Evolutionary conservation across 2,329 filamentous ascomycete genomes (phyloP), one percentile per base, ranked within the genome.

Genomic region (Alternaria infectoria): DNA sequence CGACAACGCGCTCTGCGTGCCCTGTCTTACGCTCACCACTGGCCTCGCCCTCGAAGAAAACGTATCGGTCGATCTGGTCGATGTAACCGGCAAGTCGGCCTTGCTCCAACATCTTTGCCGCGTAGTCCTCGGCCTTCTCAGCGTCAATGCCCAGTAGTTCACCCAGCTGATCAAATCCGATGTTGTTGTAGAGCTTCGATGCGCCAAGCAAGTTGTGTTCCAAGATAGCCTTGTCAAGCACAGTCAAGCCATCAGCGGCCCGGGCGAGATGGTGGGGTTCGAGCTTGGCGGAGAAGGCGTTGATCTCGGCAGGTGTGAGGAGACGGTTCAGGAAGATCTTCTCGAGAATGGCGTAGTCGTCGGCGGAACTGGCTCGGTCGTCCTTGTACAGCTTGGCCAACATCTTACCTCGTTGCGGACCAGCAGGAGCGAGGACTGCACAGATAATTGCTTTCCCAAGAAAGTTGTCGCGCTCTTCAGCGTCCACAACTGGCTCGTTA

Each of bases 321-420:
- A 99, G 85, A 6, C 94, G 89, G 80, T 98, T 93, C 52, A 98
- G 86, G 80, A 97, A 97, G 88, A 99, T 98, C 84, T 98, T 98
- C 83, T 98, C 96, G 13, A 99, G 84, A 57, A 99, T 97, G 52
- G 89, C 85, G 76, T 91, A 95, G 81, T 98, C 93, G 30, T 90
- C 88, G 3, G 96, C 87, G 54, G 89, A 87, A 4, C 85, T 84
- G 0, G 92, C 87, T 28, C 96, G 88, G 69, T 98, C 96, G 80
- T 99, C 96, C 80, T 97, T 97, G 86, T 97, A 97, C 13, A 99
- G 84, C 57, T 91, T 90, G 5, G 89, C 93, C 17, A 99, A 86
- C 46, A 90, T 89, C 50, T 92, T 89, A 66, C 91, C 93, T 57
- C 96, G 89, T 74, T 90, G 86, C 0, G 96, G 96, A 0, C 96